Conservation (phyloP, 305 asterid genomes). For the Fraxinus velutina region DNA sequence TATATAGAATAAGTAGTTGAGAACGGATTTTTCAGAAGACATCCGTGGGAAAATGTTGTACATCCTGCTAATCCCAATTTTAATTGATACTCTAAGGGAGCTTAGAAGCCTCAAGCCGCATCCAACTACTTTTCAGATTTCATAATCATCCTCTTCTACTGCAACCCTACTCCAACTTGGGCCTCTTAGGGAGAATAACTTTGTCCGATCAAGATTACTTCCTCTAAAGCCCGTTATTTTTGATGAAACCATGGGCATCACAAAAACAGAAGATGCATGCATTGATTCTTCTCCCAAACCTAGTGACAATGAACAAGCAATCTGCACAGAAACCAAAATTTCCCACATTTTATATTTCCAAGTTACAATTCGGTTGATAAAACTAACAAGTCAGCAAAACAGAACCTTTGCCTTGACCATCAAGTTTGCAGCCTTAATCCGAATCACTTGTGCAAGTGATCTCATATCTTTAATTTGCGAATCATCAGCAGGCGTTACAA, state of each 20-base stretch:
- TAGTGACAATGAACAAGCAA: slow-evolving; percentile 65
- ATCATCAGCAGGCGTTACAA: slow-evolving; percentile 47
- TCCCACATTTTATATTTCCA: slow-evolving; percentile 5
- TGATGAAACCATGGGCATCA: slow-evolving; percentile 95
- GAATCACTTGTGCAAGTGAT: slow-evolving; percentile 50
- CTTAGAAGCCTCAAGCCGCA: slow-evolving; percentile 43
- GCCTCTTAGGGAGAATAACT: slow-evolving; percentile 52
- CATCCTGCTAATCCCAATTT: background rate
- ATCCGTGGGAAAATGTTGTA: slow-evolving; percentile 14
- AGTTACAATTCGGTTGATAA: slow-evolving; percentile 15
- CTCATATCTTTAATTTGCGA: slow-evolving; percentile 60
- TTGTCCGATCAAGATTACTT: slow-evolving; percentile 45
- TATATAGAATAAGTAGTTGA: background rate
- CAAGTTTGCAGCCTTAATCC: slow-evolving; percentile 49
- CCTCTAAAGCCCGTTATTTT: slow-evolving; percentile 85
- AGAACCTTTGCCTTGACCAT: slow-evolving; percentile 69
- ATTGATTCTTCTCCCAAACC: slow-evolving; percentile 81
- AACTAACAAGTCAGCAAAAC: slow-evolving; percentile 10
- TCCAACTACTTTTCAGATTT: slow-evolving; percentile 35
- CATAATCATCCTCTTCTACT: slow-evolving; percentile 58
- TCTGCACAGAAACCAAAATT: slow-evolving; percentile 44
- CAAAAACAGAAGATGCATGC: slow-evolving; percentile 75
- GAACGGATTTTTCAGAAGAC: background rate
- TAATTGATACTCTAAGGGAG: slow-evolving; percentile 44
- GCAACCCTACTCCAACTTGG: slow-evolving; percentile 62